These are phyloP conservation scores for Lasiodiplodia theobromae DNA, from an alignment of 2,329 filamentous ascomycete species.

Conservation along the genomic window DNA sequence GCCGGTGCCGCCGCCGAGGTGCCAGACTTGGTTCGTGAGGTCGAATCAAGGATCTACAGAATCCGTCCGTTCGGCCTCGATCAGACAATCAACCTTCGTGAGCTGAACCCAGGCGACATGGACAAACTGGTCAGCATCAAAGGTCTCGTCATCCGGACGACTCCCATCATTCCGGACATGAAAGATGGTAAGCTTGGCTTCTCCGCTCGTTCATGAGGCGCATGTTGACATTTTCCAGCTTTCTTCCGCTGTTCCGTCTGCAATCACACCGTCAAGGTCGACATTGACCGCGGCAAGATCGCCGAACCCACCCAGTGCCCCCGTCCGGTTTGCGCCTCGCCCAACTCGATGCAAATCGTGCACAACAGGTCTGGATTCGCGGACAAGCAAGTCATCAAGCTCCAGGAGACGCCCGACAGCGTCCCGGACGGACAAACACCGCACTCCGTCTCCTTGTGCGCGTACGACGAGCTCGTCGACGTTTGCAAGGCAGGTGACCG, in stretches of 20 bases:
- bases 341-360: slow-evolving; percentile 97
- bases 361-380: slow-evolving; percentile 95
- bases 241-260: slow-evolving; percentile 97
- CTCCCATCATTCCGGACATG: slow-evolving; percentile 98
- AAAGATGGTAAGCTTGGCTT: slow-evolving; percentile 67
- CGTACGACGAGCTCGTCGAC: slow-evolving; percentile 96
- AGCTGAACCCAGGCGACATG: slow-evolving; percentile 94
- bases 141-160: slow-evolving; percentile 93
- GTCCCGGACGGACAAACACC: slow-evolving; percentile 96
- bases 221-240: slow-evolving; percentile 53
- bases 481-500: slow-evolving; percentile 98
- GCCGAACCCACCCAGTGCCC: slow-evolving; percentile 92
- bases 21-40: slow-evolving; percentile 77
- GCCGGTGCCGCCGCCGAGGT: slow-evolving; percentile 59
- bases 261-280: slow-evolving; percentile 87
- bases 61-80: slow-evolving; percentile 91
- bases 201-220: slow-evolving; percentile 31
- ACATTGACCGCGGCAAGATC: slow-evolving; percentile 95
- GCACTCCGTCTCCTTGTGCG: slow-evolving; percentile 94
- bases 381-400: slow-evolving; percentile 98
- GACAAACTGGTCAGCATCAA: slow-evolving; percentile 96
- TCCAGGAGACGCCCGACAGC: slow-evolving; percentile 95
- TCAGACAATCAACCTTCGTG: slow-evolving; percentile 85
- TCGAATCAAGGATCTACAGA: slow-evolving; percentile 80
- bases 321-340: slow-evolving; percentile 77